Evolutionary conservation across 1,284 basidiomycete species (phyloP).

Genomic region (Cutaneotrichosporon daszewskae): DNA sequence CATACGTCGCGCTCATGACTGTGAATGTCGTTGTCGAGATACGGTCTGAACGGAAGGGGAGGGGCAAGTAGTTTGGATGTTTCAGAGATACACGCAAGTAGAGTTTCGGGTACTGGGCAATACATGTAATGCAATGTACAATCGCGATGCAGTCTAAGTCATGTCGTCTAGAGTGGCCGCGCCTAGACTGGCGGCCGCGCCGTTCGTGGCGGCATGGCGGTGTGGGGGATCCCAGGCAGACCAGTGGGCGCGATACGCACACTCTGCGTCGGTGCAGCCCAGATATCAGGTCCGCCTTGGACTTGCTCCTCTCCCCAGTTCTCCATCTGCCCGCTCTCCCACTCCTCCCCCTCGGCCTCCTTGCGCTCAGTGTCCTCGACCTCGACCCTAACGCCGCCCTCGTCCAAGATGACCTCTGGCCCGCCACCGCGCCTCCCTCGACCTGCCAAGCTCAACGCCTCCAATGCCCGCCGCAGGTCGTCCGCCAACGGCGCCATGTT

Average conservation of each 20-base stretch:
- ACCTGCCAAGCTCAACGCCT: constrained; percentile 44
- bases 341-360: constrained; percentile 16
- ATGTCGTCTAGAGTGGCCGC: not conserved
- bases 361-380: constrained; percentile 46
- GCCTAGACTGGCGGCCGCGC: not conserved
- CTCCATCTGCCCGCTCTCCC: constrained; percentile 6
- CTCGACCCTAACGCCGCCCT: constrained; percentile 38
- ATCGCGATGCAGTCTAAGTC: not conserved
- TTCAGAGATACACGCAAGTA: not conserved
- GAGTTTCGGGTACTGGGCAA: not conserved
- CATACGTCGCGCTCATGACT: constrained; percentile 67
- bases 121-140: constrained; percentile 1
- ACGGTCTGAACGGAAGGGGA: constrained; percentile 22
- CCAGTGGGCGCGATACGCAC: too few species aligned
- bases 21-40: constrained; percentile 71
- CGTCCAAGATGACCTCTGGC: constrained; percentile 38
- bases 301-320: not conserved
- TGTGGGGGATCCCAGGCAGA: too few species aligned
- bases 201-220: too few species aligned
- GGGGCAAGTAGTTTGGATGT: not conserved
- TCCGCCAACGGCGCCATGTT: constrained; percentile 80
- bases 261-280: constrained; percentile 1
- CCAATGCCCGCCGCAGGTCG: constrained; percentile 75
- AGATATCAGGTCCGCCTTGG: not conserved
- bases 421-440: constrained; percentile 16